phyloP scores from a whole-genome alignment of 768 basidiomycete genomes.

The Trametes coccinea region DNA sequence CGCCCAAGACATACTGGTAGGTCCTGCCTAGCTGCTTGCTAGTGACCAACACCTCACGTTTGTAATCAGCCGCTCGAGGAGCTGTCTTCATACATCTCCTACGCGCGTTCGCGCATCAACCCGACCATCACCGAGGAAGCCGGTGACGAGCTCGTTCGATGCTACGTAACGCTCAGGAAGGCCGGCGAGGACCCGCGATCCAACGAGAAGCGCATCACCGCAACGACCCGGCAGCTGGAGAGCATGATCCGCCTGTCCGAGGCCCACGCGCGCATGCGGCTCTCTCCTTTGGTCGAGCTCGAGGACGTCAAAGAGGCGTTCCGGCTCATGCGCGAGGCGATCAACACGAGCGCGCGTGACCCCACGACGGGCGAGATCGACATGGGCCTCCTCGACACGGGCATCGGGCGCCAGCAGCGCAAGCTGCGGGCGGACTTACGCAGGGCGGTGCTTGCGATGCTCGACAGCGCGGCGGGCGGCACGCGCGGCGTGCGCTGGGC shows the following conservation, averaged over 20 bases:
- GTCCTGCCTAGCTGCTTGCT: constrained; percentile 23
- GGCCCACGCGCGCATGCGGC: constrained; percentile 95
- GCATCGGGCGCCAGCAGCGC: constrained; percentile 84
- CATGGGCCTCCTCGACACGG: constrained; percentile 93
- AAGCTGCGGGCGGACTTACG: constrained; percentile 89
- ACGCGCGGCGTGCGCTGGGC: constrained; percentile 74
- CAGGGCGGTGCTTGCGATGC: constrained; percentile 68
- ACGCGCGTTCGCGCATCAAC: constrained; percentile 82
- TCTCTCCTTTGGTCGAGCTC: constrained; percentile 83
- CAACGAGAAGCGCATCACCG: constrained; percentile 93
- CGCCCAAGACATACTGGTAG: constrained; percentile 74
- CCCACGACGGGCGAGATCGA: constrained; percentile 97
- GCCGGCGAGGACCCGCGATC: constrained; percentile 87
- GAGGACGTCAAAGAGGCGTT: constrained; percentile 88
- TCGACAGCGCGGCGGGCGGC: constrained; percentile 47
- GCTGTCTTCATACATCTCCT: constrained; percentile 92
- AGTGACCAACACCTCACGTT: not conserved
- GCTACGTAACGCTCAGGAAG: constrained; percentile 93
- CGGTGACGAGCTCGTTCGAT: constrained; percentile 75
- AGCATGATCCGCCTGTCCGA: constrained; percentile 96
- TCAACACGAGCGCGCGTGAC: constrained; percentile 93
- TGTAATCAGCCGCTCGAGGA: constrained; percentile 75
- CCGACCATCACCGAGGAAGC: constrained; percentile 88
- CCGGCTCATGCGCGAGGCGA: constrained; percentile 95
- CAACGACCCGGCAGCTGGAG: constrained; percentile 96